These are phyloP conservation scores for Aspergillus proliferans DNA, from an alignment of 2,329 filamentous ascomycete species.

Conservation along the genomic window DNA sequence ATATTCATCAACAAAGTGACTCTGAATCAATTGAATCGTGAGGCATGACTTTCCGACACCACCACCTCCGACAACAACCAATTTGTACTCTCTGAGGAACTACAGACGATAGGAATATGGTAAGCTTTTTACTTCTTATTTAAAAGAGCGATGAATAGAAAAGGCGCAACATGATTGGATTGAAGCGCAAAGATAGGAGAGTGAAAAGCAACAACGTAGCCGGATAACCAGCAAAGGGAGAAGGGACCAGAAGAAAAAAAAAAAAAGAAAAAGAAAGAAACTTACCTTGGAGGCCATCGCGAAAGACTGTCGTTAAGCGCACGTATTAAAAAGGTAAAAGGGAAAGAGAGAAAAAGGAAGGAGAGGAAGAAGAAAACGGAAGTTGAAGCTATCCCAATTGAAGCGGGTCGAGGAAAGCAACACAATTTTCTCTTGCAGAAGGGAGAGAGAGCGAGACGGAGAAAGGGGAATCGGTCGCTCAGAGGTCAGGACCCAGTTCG, in stretches of 20 bases:
- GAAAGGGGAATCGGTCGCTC: constrained; percentile 2
- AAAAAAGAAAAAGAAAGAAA: not conserved
- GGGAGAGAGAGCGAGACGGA: constrained; percentile 3
- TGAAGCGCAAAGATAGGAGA: constrained; percentile 5
- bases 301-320: constrained; percentile 9
- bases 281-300: constrained; percentile 27
- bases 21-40: constrained; percentile 93
- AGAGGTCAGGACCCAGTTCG: constrained; percentile 21
- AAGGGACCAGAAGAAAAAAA: not conserved
- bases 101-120: constrained; percentile 29
- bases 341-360: constrained; percentile 9
- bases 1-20: constrained; percentile 98
- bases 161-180: not conserved
- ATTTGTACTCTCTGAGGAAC: constrained; percentile 88
- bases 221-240: constrained; percentile 1
- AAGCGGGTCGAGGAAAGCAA: constrained; percentile 17
- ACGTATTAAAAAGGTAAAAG: constrained; percentile 3
- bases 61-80: constrained; percentile 95
- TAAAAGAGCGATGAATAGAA: not conserved
- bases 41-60: constrained; percentile 98
- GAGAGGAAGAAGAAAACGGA: constrained; percentile 5
- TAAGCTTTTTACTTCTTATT: constrained; percentile 10
- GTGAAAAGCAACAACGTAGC: constrained; percentile 1
- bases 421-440: constrained; percentile 23
- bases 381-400: constrained; percentile 19